phyloP scores from a whole-genome alignment of 345 rosid species.

The Moricandia arvensis region DNA sequence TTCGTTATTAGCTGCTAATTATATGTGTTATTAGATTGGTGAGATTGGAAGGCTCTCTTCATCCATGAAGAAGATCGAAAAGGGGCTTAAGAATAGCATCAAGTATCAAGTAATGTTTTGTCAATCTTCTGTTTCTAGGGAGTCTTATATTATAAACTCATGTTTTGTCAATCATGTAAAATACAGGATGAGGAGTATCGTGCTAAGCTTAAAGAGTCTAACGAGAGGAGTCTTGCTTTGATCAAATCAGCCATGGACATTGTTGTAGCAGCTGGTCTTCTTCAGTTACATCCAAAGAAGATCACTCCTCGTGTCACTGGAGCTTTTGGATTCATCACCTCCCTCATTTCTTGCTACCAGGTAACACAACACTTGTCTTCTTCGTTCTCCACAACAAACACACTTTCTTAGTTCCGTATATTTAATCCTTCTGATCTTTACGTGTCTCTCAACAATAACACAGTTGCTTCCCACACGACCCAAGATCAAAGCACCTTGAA shows the following conservation, averaged over 20 bases:
- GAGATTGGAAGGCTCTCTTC: constrained; percentile 89
- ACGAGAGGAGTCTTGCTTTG: constrained; percentile 82
- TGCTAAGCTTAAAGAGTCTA: constrained; percentile 67
- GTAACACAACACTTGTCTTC: constrained; percentile 20
- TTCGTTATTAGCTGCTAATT: neutral
- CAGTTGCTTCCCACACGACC: constrained; percentile 37
- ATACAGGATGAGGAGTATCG: constrained; percentile 74
- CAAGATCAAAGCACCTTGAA: constrained; percentile 35
- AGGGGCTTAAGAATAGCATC: constrained; percentile 64
- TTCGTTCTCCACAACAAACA: neutral
- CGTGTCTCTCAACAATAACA: neutral
- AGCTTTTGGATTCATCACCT: constrained; percentile 72
- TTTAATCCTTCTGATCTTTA: constrained; percentile 16
- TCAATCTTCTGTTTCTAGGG: neutral
- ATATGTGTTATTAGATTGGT: constrained; percentile 56
- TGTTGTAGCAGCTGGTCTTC: constrained; percentile 89
- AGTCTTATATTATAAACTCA: neutral
- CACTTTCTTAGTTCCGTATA: neutral
- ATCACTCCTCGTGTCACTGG: constrained; percentile 95
- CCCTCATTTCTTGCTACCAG: constrained; percentile 93
- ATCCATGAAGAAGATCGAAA: constrained; percentile 80
- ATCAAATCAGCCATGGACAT: constrained; percentile 85
- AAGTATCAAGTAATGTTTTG: constrained; percentile 57
- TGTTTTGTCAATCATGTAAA: neutral
- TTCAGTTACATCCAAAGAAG: constrained; percentile 84